Conservation (phyloP, 805 yeast genomes). For the Starmera dryadoides region DNA sequence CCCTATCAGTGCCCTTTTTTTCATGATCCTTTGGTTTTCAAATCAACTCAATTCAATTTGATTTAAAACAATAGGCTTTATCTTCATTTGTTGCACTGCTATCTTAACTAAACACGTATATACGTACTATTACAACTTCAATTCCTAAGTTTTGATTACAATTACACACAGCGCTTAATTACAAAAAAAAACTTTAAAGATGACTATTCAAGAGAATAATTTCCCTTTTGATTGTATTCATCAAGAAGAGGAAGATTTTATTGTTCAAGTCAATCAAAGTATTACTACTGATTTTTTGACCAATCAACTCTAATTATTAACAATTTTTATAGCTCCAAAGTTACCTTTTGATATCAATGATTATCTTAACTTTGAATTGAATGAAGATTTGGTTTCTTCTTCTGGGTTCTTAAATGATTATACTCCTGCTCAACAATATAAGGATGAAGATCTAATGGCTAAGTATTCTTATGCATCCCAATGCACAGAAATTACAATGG, state of each 20-base stretch:
- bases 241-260: neutral
- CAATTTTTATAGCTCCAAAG: neutral
- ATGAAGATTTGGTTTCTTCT: constrained; percentile 15
- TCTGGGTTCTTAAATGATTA: constrained; percentile 16
- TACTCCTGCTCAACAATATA: constrained; percentile 1
- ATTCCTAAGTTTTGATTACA: too few species aligned
- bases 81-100: too few species aligned
- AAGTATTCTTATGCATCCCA: too few species aligned
- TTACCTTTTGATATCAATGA: constrained; percentile 8
- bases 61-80: too few species aligned
- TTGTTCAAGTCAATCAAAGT: neutral
- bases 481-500: too few species aligned
- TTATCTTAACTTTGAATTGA: constrained; percentile 16
- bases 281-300: constrained; percentile 9
- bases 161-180: too few species aligned
- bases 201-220: neutral
- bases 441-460: neutral
- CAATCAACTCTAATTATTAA: neutral
- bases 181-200: too few species aligned
- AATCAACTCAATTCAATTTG: too few species aligned
- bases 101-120: too few species aligned
- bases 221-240: constrained; percentile 7
- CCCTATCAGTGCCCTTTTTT: too few species aligned
- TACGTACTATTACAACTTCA: too few species aligned
- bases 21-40: too few species aligned